These are phyloP conservation scores for Akebia trifoliata DNA, from an alignment of 164 flowering plant species.

Conservation along the genomic window DNA sequence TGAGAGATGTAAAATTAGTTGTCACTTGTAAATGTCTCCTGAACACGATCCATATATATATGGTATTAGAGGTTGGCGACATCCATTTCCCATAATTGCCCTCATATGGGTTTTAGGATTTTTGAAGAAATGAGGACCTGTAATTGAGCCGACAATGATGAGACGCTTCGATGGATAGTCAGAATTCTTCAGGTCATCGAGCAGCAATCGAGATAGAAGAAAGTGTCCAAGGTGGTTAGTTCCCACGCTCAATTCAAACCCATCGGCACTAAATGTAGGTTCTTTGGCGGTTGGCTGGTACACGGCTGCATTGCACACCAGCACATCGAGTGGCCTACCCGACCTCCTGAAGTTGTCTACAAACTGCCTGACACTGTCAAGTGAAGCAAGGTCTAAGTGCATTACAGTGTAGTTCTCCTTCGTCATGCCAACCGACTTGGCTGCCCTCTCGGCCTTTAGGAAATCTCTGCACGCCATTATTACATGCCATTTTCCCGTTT, in stretches of 20 bases:
- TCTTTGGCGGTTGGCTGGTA: conserved; percentile 92
- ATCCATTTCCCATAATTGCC: too few relatives aligned
- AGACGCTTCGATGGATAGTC: conserved; percentile 86
- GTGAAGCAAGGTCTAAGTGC: conserved; percentile 94
- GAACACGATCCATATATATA: too few relatives aligned
- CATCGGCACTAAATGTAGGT: conserved; percentile 86
- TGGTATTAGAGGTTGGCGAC: too few relatives aligned
- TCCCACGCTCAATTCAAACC: conserved; percentile 92
- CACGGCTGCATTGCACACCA: conserved; percentile 97
- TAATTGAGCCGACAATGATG: conserved; percentile 92
- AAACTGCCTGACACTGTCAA: conserved; percentile 95
- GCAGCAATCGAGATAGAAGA: conserved; percentile 71
- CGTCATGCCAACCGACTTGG: conserved; percentile 71
- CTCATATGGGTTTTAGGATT: too few relatives aligned
- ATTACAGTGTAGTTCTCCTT: conserved; percentile 81
- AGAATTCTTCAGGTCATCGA: conserved; percentile 75
- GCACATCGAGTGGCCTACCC: conserved; percentile 73
- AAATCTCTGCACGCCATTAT: conserved; percentile 97
- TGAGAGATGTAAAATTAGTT: too few relatives aligned
- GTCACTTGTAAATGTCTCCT: too few relatives aligned
- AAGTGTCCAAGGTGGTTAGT: conserved; percentile 97
- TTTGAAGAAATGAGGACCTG: conserved; percentile 48
- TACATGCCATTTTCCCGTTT: conserved; percentile 86
- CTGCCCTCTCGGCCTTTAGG: conserved; percentile 93
- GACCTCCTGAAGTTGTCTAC: conserved; percentile 69